Percentiles rank a stretch among this genome's conserved stretches.
These are phyloP conservation scores for Saussurea involucrata DNA, from an alignment of 129 eudicot species.

Conservation along the genomic window DNA sequence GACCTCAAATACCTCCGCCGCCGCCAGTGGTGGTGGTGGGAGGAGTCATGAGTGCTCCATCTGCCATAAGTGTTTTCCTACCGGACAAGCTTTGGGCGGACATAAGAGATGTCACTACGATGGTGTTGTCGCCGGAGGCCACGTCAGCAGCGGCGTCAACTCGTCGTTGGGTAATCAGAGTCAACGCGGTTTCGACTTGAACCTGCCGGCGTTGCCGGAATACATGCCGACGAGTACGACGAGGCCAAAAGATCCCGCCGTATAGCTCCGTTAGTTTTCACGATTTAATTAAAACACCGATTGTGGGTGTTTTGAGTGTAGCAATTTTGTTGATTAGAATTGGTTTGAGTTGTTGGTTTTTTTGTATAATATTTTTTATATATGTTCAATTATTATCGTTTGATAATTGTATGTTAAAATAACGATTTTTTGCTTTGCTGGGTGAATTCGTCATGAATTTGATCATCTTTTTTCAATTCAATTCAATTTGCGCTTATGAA, in stretches of 20 bases:
- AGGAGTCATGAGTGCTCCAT: slow-evolving; percentile 71
- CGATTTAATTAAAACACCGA: neutral
- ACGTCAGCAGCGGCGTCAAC: slow-evolving; percentile 19
- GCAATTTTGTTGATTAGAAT: slow-evolving; percentile 10
- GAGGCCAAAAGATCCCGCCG: slow-evolving; percentile 56
- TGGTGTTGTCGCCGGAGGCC: slow-evolving; percentile 24
- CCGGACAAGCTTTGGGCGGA: slow-evolving; percentile 91
- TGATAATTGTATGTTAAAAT: too few species aligned
- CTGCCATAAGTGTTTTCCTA: slow-evolving; percentile 64
- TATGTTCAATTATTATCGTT: neutral
- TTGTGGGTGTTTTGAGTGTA: neutral
- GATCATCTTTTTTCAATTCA: too few species aligned
- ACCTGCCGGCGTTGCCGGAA: slow-evolving; percentile 44
- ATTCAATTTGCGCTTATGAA: too few species aligned
- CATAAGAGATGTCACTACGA: slow-evolving; percentile 86
- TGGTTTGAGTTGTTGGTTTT: neutral
- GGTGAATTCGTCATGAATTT: neutral
- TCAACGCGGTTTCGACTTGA: slow-evolving; percentile 34
- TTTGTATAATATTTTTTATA: slow-evolving; percentile 11
- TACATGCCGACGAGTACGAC: neutral
- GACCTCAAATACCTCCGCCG: slow-evolving; percentile 17
- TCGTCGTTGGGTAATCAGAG: slow-evolving; percentile 34
- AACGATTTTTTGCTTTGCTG: neutral
- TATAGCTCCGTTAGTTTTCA: neutral
- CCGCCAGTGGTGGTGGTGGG: slow-evolving; percentile 22